phyloP scores from a whole-genome alignment of 495 filamentous ascomycete genomes.

The Hyaloscypha variabilis region DNA sequence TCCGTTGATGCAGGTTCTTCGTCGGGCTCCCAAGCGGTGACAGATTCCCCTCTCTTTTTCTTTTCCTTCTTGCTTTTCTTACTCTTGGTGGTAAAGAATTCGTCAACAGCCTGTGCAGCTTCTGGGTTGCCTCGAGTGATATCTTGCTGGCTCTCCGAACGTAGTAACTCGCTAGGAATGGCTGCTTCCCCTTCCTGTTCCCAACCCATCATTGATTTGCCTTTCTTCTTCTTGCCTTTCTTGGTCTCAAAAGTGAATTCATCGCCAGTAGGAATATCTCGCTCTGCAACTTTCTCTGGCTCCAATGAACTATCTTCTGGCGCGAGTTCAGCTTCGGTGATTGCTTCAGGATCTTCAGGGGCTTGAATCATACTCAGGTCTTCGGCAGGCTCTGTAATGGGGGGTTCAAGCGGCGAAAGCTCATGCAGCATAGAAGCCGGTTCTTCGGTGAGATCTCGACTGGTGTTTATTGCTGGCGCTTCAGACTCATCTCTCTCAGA shows the following conservation, averaged over 20 bases:
- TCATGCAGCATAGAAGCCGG: neutral
- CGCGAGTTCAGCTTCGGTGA: neutral
- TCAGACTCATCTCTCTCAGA: slow-evolving; percentile 33
- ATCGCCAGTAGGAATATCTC: slow-evolving; percentile 32
- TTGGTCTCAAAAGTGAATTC: slow-evolving; percentile 23
- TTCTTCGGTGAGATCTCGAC: slow-evolving; percentile 1
- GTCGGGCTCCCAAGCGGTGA: slow-evolving; percentile 14
- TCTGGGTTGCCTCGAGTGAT: neutral
- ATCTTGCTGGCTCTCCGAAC: neutral
- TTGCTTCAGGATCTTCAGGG: neutral
- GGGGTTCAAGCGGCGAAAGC: neutral
- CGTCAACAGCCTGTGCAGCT: slow-evolving; percentile 7
- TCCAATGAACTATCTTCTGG: neutral
- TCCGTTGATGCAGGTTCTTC: neutral
- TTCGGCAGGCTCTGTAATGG: neutral
- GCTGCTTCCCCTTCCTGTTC: slow-evolving; percentile 7
- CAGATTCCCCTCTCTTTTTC: slow-evolving; percentile 36
- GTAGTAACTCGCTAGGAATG: neutral
- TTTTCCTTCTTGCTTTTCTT: slow-evolving; percentile 38
- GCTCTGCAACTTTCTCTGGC: neutral
- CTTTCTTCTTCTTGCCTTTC: slow-evolving; percentile 44
- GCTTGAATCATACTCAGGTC: neutral
- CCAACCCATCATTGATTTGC: slow-evolving; percentile 12
- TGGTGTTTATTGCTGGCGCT: neutral
- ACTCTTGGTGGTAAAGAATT: slow-evolving; percentile 16